Percentiles rank a stretch among this genome's conserved stretches.
These are phyloP conservation scores for Monosporascus sp. DNA, from an alignment of 2,329 filamentous ascomycete genomes.

Conservation along the genomic window DNA sequence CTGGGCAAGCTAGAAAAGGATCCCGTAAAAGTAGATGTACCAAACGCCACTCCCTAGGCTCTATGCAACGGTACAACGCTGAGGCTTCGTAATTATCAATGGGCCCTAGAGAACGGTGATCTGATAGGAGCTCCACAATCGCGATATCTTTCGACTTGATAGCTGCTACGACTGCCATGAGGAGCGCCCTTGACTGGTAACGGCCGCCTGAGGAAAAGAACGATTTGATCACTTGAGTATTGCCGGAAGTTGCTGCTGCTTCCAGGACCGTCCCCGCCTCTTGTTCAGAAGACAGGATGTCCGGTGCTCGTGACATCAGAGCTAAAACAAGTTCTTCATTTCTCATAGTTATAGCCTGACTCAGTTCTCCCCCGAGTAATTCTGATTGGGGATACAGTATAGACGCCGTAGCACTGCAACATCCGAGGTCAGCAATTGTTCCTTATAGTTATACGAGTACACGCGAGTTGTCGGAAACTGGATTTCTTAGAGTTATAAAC, in stretches of 20 bases:
- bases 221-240: background rate
- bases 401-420: background rate
- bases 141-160: background rate
- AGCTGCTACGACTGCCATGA: background rate
- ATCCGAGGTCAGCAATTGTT: no score
- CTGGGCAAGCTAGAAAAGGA: no score
- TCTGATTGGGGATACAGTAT: background rate
- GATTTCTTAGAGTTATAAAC: no score
- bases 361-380: background rate
- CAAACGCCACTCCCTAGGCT: background rate
- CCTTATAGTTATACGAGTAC: no score
- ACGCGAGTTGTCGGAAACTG: no score
- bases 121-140: background rate
- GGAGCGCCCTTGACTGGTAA: conserved; percentile 3
- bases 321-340: background rate
- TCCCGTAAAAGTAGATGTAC: background rate
- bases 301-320: background rate
- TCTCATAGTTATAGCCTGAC: background rate
- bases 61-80: background rate
- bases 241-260: conserved; percentile 1
- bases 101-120: no score
- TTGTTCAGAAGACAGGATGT: background rate
- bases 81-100: conserved; percentile 1
- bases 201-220: conserved; percentile 2
- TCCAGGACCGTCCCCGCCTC: background rate